phyloP scores from a whole-genome alignment of 139 green algal genomes.

The Edaphochlamys debaryana region DNA sequence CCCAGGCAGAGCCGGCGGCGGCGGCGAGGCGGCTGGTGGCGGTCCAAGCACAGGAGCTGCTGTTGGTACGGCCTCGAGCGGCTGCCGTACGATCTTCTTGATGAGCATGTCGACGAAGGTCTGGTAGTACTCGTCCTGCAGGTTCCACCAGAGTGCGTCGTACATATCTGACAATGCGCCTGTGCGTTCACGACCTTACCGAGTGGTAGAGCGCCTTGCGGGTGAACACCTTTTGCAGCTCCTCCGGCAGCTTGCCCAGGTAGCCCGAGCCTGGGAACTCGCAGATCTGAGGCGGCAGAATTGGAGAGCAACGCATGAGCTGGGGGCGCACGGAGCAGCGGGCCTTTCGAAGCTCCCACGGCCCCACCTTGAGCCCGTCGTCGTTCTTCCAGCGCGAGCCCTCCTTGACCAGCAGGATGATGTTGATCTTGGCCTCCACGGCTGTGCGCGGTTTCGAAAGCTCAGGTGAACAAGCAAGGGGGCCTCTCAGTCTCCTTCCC shows the following conservation, averaged over 20 bases:
- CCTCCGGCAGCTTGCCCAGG: neutral
- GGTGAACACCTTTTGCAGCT: conserved; percentile 6
- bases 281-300: neutral
- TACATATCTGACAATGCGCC: too few relatives aligned
- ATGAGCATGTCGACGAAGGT: neutral
- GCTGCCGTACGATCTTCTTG: neutral
- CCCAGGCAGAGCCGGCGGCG: too few relatives aligned
- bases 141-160: too few relatives aligned
- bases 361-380: neutral
- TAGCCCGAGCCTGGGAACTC: neutral
- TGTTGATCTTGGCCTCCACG: conserved; percentile 7
- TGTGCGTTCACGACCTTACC: neutral
- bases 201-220: conserved; percentile 23
- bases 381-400: conserved; percentile 12
- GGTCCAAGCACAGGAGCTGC: too few relatives aligned
- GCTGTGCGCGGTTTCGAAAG: too few relatives aligned
- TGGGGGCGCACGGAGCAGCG: neutral
- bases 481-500: neutral
- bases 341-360: too few relatives aligned
- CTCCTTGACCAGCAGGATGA: conserved; percentile 28
- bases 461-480: neutral
- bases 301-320: too few relatives aligned
- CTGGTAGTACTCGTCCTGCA: conserved; percentile 22
- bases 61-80: neutral
- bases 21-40: too few relatives aligned